These are phyloP conservation scores for Talaromyces sp. DNA, from an alignment of 2,329 filamentous ascomycete species.

Conservation along the genomic window DNA sequence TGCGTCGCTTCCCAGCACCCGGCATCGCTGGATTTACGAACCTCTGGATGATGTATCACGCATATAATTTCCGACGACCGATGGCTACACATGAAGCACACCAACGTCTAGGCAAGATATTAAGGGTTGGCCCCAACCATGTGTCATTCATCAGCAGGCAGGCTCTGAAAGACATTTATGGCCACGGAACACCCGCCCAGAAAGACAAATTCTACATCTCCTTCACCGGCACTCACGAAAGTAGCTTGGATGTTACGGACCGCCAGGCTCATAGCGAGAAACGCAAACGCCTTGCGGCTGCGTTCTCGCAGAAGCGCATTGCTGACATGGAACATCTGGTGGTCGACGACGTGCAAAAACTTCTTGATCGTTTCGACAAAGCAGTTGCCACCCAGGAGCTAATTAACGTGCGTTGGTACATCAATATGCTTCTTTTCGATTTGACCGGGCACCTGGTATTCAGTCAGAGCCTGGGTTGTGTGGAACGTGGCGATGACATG, in stretches of 20 bases:
- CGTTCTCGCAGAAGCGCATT: slow-evolving; percentile 33
- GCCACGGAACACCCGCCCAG: slow-evolving; percentile 29
- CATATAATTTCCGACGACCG: no score
- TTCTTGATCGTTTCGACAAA: neutral
- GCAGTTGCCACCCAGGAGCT: neutral
- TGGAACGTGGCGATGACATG: slow-evolving; percentile 26
- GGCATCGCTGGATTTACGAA: no score
- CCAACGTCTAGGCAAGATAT: neutral
- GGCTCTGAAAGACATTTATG: slow-evolving; percentile 29
- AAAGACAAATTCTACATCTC: slow-evolving; percentile 31
- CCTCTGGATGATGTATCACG: no score
- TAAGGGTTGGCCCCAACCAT: slow-evolving; percentile 14
- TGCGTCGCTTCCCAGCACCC: no score
- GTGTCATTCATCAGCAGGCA: slow-evolving; percentile 8
- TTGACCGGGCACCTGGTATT: neutral
- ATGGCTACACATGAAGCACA: neutral
- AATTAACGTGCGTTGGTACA: no score
- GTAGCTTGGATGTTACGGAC: slow-evolving; percentile 33
- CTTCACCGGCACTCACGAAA: slow-evolving; percentile 26
- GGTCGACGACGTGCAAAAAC: neutral
- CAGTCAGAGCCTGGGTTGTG: slow-evolving; percentile 19
- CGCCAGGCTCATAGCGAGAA: slow-evolving; percentile 31
- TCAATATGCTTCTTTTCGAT: neutral
- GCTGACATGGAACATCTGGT: slow-evolving; percentile 18
- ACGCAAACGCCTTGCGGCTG: slow-evolving; percentile 29